Percentiles rank a stretch among this genome's conserved stretches.
phyloP scores from a whole-genome alignment of 1,284 basidiomycete genomes.

The Phaffia rhodozyma region DNA sequence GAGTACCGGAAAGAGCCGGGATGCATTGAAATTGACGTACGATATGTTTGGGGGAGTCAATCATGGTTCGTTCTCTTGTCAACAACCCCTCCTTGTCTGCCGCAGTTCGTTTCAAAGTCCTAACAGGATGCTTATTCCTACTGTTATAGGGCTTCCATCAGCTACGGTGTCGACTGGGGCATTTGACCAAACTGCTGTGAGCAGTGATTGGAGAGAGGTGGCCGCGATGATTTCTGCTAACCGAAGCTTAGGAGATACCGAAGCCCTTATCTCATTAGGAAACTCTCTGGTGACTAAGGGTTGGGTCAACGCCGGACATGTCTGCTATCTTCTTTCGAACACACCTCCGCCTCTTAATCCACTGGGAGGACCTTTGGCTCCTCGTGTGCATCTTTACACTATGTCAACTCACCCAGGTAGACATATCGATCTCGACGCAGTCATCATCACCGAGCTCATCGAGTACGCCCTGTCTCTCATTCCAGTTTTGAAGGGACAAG shows the following conservation, averaged over 20 bases:
- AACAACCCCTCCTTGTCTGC: too few species aligned
- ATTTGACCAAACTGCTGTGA: background rate
- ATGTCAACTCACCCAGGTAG: conserved; percentile 25
- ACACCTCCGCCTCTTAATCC: conserved; percentile 27
- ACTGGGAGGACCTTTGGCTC: conserved; percentile 22
- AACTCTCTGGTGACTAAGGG: conserved; percentile 63
- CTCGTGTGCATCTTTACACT: conserved; percentile 33
- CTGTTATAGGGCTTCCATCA: background rate
- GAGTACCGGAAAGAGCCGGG: background rate
- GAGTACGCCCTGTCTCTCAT: conserved; percentile 81
- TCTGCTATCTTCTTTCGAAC: conserved; percentile 72
- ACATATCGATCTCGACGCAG: conserved; percentile 45
- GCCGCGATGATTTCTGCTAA: conserved; percentile 72
- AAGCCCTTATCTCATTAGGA: conserved; percentile 75
- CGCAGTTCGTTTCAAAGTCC: too few species aligned
- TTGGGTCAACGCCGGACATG: conserved; percentile 76
- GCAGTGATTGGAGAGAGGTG: conserved; percentile 62
- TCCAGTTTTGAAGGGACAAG: conserved; percentile 66
- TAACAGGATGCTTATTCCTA: too few species aligned
- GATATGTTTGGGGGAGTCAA: conserved; percentile 61
- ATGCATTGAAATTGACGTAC: conserved; percentile 59
- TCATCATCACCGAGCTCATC: conserved; percentile 79
- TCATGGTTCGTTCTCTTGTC: too few species aligned
- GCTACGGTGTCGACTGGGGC: background rate
- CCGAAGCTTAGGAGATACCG: conserved; percentile 46